These are phyloP conservation scores for Cryptococcus sp. DNA, from an alignment of 1,284 basidiomycete genomes.

Conservation along the genomic window DNA sequence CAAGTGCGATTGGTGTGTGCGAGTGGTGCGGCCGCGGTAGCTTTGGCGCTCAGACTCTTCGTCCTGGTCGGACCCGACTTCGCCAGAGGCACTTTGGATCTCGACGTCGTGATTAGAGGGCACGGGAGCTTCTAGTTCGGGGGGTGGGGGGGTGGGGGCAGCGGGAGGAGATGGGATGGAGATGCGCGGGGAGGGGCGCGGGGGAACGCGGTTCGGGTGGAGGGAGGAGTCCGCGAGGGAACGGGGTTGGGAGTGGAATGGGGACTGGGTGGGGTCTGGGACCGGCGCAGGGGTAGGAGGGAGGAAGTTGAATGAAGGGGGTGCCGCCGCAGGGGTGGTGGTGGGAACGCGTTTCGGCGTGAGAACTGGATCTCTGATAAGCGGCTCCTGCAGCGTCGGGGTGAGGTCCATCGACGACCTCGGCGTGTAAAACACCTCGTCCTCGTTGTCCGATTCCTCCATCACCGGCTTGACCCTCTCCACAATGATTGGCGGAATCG, in stretches of 20 bases:
- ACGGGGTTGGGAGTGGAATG: conserved; percentile 25
- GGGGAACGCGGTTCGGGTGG: conserved; percentile 12
- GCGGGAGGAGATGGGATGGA: background rate
- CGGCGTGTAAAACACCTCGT: conserved; percentile 30
- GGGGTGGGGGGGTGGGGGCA: background rate
- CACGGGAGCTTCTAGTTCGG: background rate
- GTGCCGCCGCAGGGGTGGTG: background rate
- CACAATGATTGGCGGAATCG: background rate
- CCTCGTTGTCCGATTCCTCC: conserved; percentile 18
- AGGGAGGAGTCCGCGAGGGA: conserved; percentile 13
- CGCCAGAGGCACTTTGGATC: conserved; percentile 21
- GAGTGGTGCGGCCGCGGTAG: background rate
- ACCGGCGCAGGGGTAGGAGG: conserved; percentile 38
- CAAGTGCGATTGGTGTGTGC: too few relatives aligned
- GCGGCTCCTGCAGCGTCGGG: background rate
- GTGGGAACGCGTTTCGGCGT: conserved; percentile 2
- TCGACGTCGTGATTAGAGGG: conserved; percentile 18
- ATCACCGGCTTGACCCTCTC: conserved; percentile 1
- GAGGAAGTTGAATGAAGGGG: conserved; percentile 23
- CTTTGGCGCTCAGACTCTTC: conserved; percentile 14
- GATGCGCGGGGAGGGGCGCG: background rate
- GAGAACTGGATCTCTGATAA: background rate
- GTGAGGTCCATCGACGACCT: conserved; percentile 1
- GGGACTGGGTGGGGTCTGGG: conserved; percentile 22
- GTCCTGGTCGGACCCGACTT: conserved; percentile 31